Conservation (phyloP, 768 basidiomycete genomes). For the Porphyrellus cyaneotinctus region DNA sequence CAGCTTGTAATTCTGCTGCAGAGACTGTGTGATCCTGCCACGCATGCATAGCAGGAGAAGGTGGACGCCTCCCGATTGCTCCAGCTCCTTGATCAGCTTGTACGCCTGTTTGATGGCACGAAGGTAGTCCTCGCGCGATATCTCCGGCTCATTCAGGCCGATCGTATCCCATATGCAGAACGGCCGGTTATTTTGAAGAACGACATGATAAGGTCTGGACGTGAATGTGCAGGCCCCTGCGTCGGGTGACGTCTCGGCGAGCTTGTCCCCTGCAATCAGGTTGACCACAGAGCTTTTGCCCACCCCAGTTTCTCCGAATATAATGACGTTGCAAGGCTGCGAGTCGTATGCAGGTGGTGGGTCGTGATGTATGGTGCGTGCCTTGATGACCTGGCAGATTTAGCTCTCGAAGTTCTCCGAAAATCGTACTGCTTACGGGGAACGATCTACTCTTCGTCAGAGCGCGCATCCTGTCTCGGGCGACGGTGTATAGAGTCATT, state of each 20-base stretch:
- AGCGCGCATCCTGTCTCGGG: constrained; percentile 6
- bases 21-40: constrained; percentile 34
- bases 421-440: constrained; percentile 8
- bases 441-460: neutral
- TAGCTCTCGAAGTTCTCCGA: neutral
- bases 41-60: constrained; percentile 40
- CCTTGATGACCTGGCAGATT: constrained; percentile 6
- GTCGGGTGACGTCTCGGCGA: constrained; percentile 30
- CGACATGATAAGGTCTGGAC: constrained; percentile 22
- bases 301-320: constrained; percentile 27
- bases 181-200: constrained; percentile 8
- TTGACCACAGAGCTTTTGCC: constrained; percentile 44
- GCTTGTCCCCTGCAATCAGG: constrained; percentile 29
- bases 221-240: constrained; percentile 35
- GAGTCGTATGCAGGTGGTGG: constrained; percentile 18
- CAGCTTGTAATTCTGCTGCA: constrained; percentile 37
- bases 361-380: neutral
- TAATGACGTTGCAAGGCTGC: constrained; percentile 19
- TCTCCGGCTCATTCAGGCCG: constrained; percentile 30
- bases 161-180: constrained; percentile 32
- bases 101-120: constrained; percentile 29
- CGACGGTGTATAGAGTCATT: constrained; percentile 3
- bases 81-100: constrained; percentile 32
- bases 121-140: constrained; percentile 17
- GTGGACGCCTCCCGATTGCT: constrained; percentile 33